Percentiles rank a stretch among this genome's conserved stretches.
These are phyloP conservation scores for Eucalyptus melliodora DNA, from an alignment of 345 rosid genomes.

Conservation along the genomic window DNA sequence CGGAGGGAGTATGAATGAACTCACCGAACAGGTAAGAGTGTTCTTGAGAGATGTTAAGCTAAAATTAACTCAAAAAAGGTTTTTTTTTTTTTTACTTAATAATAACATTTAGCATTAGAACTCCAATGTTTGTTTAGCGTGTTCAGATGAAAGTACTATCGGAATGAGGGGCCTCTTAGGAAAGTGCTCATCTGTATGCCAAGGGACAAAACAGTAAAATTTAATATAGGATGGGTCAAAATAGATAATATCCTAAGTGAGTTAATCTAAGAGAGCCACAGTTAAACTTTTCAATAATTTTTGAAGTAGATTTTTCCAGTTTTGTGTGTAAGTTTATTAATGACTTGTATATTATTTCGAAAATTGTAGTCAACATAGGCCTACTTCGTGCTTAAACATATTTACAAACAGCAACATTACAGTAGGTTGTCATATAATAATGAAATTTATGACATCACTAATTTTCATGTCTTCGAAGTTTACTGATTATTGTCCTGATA, in stretches of 20 bases:
- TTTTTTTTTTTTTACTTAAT: too few species aligned
- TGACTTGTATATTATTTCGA: neutral
- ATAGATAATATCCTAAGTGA: neutral
- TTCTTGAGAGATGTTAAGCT: too few species aligned
- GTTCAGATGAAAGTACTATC: too few species aligned
- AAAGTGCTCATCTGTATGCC: too few species aligned
- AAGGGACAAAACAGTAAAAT: neutral
- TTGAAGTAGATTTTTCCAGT: neutral
- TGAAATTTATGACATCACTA: neutral
- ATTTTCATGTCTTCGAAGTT: neutral
- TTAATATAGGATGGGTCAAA: neutral
- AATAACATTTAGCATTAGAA: too few species aligned
- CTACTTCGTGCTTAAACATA: neutral
- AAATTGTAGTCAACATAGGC: neutral
- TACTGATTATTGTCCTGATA: neutral
- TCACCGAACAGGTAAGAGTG: too few species aligned
- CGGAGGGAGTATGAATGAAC: too few species aligned
- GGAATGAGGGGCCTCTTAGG: too few species aligned
- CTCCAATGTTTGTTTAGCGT: too few species aligned
- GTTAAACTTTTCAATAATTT: neutral
- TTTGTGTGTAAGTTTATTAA: neutral
- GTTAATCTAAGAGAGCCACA: neutral
- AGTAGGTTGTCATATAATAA: neutral
- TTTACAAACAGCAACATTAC: neutral
- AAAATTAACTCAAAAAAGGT: too few species aligned